Evolutionary conservation across 2,329 filamentous ascomycete species (phyloP).

Genomic region (Lachnellula subtilissima): DNA sequence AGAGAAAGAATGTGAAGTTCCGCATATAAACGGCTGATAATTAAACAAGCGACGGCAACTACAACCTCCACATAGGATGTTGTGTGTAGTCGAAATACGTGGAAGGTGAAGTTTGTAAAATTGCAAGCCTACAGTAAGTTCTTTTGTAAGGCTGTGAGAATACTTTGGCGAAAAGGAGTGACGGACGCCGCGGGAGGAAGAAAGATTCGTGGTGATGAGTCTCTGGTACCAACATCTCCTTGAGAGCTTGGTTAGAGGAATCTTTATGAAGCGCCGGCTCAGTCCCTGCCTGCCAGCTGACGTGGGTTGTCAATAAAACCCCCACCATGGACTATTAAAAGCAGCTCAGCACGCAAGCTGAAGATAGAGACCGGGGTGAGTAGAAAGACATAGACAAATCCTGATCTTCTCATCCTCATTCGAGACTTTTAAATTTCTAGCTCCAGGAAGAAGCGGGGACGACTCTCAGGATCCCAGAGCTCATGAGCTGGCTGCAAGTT

Average conservation of each 20-base stretch:
- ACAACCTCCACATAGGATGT: neutral
- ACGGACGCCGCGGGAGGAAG: no score
- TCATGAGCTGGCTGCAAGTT: neutral
- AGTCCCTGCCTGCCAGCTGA: no score
- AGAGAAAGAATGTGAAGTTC: neutral
- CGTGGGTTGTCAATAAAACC: no score
- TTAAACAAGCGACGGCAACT: neutral
- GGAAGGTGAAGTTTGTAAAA: neutral
- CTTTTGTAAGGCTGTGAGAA: no score
- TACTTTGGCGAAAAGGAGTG: no score
- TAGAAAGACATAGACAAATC: neutral
- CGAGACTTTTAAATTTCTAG: neutral
- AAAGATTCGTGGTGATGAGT: no score
- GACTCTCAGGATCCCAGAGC: neutral
- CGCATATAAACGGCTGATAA: neutral
- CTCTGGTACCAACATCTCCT: no score
- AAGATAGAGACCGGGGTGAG: neutral
- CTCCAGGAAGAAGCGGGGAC: neutral
- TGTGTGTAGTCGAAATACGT: neutral
- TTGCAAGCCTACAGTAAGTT: no score
- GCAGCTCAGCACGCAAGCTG: neutral
- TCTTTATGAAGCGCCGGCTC: no score
- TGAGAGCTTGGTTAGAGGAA: no score
- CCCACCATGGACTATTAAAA: neutral
- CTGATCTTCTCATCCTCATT: neutral